These are phyloP conservation scores for Nigrospora sphaerica DNA, from an alignment of 2,329 filamentous ascomycete genomes.

Conservation along the genomic window DNA sequence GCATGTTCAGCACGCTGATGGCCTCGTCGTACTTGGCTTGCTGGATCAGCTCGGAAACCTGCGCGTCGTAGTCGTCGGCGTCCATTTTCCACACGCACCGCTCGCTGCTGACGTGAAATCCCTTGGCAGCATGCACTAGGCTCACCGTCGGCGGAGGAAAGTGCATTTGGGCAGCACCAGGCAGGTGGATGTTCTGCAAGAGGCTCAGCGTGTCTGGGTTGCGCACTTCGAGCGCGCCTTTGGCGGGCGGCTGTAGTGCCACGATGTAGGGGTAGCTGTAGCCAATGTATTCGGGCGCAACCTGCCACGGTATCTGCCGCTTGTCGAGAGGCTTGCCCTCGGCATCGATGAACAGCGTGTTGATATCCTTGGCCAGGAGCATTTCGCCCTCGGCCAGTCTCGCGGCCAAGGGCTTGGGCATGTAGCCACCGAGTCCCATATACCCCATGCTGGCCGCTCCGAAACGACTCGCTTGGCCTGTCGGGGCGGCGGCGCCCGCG, in stretches of 20 bases:
- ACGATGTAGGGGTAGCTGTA: slow-evolving; percentile 97
- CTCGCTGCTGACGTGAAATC: slow-evolving; percentile 89
- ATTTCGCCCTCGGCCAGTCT: slow-evolving; percentile 77
- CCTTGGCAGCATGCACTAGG: slow-evolving; percentile 91
- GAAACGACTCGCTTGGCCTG: slow-evolving; percentile 64
- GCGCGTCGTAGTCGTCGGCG: slow-evolving; percentile 82
- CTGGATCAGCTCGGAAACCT: slow-evolving; percentile 75
- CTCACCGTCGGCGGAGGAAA: slow-evolving; percentile 90
- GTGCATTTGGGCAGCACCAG: slow-evolving; percentile 76
- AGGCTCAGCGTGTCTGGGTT: slow-evolving; percentile 90
- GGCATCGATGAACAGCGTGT: slow-evolving; percentile 84
- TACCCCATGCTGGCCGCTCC: slow-evolving; percentile 91
- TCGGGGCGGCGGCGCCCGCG: slow-evolving; percentile 60
- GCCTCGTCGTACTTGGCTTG: slow-evolving; percentile 79
- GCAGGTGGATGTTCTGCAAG: slow-evolving; percentile 76
- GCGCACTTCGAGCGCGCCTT: slow-evolving; percentile 80
- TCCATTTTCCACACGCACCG: slow-evolving; percentile 94
- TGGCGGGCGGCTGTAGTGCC: slow-evolving; percentile 73
- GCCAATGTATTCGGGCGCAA: slow-evolving; percentile 82
- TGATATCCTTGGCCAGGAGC: slow-evolving; percentile 94
- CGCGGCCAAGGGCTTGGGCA: slow-evolving; percentile 82
- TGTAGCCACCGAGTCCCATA: slow-evolving; percentile 87
- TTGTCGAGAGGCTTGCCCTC: slow-evolving; percentile 76
- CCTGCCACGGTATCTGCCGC: slow-evolving; percentile 85
- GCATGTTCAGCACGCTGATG: slow-evolving; percentile 78